Percentiles rank a stretch among this genome's conserved stretches.
phyloP scores from a whole-genome alignment of 352 stramenopile genomes.

The Pythium brassicae region DNA sequence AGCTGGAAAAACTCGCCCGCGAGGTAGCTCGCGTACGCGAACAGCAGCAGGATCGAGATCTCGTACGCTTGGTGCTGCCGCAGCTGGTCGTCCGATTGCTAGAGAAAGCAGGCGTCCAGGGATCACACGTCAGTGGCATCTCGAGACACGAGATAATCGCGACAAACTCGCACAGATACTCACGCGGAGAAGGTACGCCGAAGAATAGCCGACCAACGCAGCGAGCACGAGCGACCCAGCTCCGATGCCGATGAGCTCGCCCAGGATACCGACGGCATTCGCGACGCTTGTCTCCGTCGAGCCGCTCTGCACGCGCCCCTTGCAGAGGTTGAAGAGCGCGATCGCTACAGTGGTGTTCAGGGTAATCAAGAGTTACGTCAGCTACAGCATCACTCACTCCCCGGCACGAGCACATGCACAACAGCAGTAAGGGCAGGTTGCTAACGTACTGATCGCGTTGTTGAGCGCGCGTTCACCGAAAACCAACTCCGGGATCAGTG shows the following conservation, averaged over 20 bases:
- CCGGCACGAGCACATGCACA: background rate
- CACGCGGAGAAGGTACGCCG: conserved; percentile 40
- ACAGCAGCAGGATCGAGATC: conserved; percentile 57
- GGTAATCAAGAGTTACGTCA: background rate
- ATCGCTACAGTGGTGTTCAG: conserved; percentile 28
- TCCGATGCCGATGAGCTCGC: conserved; percentile 42
- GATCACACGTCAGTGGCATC: background rate
- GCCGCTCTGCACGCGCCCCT: conserved; percentile 51
- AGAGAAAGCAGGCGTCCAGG: background rate
- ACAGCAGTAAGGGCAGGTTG: background rate
- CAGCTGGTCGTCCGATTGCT: conserved; percentile 41
- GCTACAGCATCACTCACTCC: background rate
- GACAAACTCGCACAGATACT: background rate
- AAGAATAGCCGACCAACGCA: conserved; percentile 14
- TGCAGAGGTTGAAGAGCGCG: conserved; percentile 72
- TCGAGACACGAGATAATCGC: background rate
- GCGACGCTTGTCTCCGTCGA: conserved; percentile 33
- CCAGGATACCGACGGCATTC: conserved; percentile 30
- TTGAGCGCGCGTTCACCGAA: conserved; percentile 93
- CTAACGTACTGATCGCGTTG: conserved; percentile 62
- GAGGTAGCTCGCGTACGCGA: conserved; percentile 38
- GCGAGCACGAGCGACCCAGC: conserved; percentile 33
- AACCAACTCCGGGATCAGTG: conserved; percentile 90
- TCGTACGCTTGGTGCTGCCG: conserved; percentile 60
- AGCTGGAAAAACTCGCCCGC: conserved; percentile 29